phyloP scores from a whole-genome alignment of 345 rosid species.

The Acer saccharum region DNA sequence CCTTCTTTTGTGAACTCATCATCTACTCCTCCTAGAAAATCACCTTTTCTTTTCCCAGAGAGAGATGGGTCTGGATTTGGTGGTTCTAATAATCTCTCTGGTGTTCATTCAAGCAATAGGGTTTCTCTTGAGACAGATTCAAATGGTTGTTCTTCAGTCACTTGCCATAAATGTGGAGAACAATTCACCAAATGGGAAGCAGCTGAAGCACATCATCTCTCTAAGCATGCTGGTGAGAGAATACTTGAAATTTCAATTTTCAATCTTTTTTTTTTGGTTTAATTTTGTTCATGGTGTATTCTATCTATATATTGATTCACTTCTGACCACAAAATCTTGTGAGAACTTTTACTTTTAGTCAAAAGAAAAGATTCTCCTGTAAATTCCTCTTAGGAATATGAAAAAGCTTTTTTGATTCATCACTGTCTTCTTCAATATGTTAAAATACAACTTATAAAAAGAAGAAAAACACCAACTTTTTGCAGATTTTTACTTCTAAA shows the following conservation, averaged over 20 bases:
- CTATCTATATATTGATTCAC: neutral
- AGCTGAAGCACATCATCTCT: slow-evolving; percentile 96
- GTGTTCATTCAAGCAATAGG: slow-evolving; percentile 50
- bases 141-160: slow-evolving; percentile 55
- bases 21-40: slow-evolving; percentile 59
- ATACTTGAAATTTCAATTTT: neutral
- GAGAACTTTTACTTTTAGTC: neutral
- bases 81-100: slow-evolving; percentile 31
- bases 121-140: slow-evolving; percentile 63
- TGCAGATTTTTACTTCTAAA: neutral
- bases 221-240: slow-evolving; percentile 89
- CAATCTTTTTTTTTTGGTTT: neutral
- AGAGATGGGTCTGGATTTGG: slow-evolving; percentile 58
- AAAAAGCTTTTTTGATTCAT: neutral
- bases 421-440: neutral
- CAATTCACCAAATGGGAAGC: slow-evolving; percentile 90
- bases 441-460: neutral
- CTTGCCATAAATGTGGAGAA: slow-evolving; percentile 98
- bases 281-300: neutral
- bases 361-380: slow-evolving; percentile 6
- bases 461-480: neutral
- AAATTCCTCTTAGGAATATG: neutral
- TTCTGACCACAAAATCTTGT: slow-evolving; percentile 20
- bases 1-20: slow-evolving; percentile 55
- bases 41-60: slow-evolving; percentile 45